A percentile compares a stretch with the other conserved stretches of the same genome.
Conservation (phyloP, 352 stramenopile genomes). For the Elongisporangium senticosum region DNA sequence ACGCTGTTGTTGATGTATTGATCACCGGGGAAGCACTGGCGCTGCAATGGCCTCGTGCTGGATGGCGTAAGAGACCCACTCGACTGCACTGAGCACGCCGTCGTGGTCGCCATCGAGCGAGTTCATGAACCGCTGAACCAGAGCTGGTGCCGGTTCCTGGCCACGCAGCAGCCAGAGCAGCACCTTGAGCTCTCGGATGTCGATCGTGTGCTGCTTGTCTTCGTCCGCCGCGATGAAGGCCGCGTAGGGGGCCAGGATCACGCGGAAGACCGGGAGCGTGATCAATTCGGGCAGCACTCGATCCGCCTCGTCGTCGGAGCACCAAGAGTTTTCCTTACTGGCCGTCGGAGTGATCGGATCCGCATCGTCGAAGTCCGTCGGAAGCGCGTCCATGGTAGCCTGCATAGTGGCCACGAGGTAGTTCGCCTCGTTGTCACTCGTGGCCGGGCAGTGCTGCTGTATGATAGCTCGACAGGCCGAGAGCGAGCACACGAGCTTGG, state of each 20-base stretch:
- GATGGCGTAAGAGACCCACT: conserved; percentile 68
- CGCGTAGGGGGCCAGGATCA: conserved; percentile 50
- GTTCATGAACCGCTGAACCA: conserved; percentile 51
- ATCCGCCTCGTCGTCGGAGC: background rate
- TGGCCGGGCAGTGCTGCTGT: conserved; percentile 23
- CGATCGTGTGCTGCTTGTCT: conserved; percentile 45
- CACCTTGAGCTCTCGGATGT: conserved; percentile 48
- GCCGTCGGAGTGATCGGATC: background rate
- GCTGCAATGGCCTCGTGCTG: conserved; percentile 33
- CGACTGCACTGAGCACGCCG: conserved; percentile 38
- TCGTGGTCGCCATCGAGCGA: conserved; percentile 53
- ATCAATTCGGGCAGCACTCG: conserved; percentile 19
- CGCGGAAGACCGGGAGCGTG: conserved; percentile 50
- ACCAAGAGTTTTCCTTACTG: background rate
- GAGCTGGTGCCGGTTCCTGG: conserved; percentile 35
- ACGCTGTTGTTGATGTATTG: conserved; percentile 35
- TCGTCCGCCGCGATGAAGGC: conserved; percentile 65
- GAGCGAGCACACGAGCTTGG: conserved; percentile 32
- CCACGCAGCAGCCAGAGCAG: conserved; percentile 65
- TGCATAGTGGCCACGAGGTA: conserved; percentile 53
- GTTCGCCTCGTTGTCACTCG: conserved; percentile 23
- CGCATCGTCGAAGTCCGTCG: background rate
- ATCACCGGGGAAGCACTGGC: conserved; percentile 38
- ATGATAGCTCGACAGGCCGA: conserved; percentile 38
- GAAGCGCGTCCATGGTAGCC: conserved; percentile 8